These are phyloP conservation scores for Diaporthe citrichinensis DNA, from an alignment of 2,329 filamentous ascomycete species.

Conservation along the genomic window DNA sequence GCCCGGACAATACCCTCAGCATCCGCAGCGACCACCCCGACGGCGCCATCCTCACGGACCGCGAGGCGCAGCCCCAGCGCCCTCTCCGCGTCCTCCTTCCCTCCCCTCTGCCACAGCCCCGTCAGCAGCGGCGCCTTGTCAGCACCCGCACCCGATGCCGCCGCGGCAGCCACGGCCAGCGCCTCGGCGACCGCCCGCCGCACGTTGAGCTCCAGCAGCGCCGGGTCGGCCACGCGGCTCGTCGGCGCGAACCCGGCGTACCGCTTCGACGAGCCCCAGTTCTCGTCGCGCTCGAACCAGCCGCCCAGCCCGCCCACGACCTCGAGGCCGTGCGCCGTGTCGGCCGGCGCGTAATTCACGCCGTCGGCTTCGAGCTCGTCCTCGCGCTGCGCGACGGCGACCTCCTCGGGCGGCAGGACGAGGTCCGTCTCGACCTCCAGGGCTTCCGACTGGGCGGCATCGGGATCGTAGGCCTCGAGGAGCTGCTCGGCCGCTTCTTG, in stretches of 20 bases:
- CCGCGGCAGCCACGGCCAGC: constrained; percentile 54
- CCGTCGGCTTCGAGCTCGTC: constrained; percentile 25
- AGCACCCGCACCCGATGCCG: constrained; percentile 32
- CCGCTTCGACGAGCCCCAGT: constrained; percentile 64
- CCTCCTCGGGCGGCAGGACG: constrained; percentile 44
- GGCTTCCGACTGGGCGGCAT: not conserved
- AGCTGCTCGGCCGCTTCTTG: constrained; percentile 21
- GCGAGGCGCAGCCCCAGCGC: constrained; percentile 56
- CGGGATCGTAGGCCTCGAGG: constrained; percentile 30
- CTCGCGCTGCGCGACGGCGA: constrained; percentile 28
- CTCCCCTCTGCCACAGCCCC: constrained; percentile 49
- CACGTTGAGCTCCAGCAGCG: constrained; percentile 62
- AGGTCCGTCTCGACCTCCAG: constrained; percentile 43
- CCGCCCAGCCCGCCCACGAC: constrained; percentile 60
- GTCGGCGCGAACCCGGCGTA: constrained; percentile 60
- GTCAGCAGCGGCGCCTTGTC: constrained; percentile 47
- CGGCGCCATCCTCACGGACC: constrained; percentile 55
- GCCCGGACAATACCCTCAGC: constrained; percentile 47
- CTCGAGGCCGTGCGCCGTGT: constrained; percentile 59
- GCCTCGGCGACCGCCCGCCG: constrained; percentile 68
- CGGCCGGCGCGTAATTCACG: constrained; percentile 50
- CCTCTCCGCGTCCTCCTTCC: constrained; percentile 51
- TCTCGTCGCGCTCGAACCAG: constrained; percentile 69
- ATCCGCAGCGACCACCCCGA: constrained; percentile 55
- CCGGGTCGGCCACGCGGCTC: constrained; percentile 58